Evolutionary conservation across 192 early-diverging fungal species (phyloP), one percentile per base, ranked within the genome.

Genomic region (Coemansia nantahalensis): DNA sequence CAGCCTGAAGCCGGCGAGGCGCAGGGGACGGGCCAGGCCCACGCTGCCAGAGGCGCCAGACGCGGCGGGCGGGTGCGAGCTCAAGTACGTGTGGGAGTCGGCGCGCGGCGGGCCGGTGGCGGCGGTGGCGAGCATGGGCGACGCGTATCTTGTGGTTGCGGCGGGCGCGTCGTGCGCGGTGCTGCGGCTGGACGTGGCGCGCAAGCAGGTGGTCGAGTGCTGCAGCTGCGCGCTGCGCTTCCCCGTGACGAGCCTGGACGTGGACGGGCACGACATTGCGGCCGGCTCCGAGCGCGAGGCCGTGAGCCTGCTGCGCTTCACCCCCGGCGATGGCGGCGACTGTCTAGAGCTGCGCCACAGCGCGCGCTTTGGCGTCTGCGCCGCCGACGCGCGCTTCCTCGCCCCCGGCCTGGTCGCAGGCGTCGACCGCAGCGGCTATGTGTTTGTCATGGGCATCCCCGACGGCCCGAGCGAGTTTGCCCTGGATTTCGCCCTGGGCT

Each of bases 21-120:
- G 68, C 53, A 59, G 64, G 38, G 8, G 38, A 12, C 51, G 45
- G 1, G 33, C 32, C 17, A 48, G 28, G 14, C 2, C 51, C 3
- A 37, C 24, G 22, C 39, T 49, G 11, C 37, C 58, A 16, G 19
- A 10, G 9, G 34, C 30, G 14, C 24, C 42, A 5, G 13, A 32
- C 23, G 47, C 16, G 36, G 28, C 33, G 35, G n/a, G 54, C 17
- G 10, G 30, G 16, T 66, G 56, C 16, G 70, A 65, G 51, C 64
- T 74, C n/a, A 56, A 54, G 10, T 67, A 58, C 36, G 59, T 66
- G 21, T 74, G 71, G 71, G 71, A 66, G 37, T 74, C 71, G 3
- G 58, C 46, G 39, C 57, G 71, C 11, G 19, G 16, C 8, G 52
- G 46, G 2, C 47, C 63, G 22, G 64, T 74, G 12, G 24, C 38